Evolutionary conservation across 345 rosid species (phyloP), one percentile per base, ranked within the genome.

Genomic region (Eucalyptus lansdowneana): DNA sequence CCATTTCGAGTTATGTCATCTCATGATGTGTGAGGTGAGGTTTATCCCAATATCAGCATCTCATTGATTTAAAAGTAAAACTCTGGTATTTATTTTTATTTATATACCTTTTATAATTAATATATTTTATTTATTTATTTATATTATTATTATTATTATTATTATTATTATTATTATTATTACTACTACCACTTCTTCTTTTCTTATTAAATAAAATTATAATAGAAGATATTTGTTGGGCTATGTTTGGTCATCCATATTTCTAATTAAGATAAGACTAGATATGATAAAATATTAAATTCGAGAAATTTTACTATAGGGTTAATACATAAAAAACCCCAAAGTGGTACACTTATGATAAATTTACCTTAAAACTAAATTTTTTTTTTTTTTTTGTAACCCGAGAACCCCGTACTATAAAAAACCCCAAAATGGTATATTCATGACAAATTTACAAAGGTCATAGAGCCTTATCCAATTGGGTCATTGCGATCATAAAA

Each of bases 331-430:
- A 11, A 53, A 53, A 53, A 53, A 53, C 0, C 25, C 1, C 0
- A 53, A 53, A 53, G 0, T 19, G 0, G 24, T 53, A 53, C 2
- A 53, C 5, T 0, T 7, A 2, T 53, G 9, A 53, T 53, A 3
- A 53, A 53, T 53, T 53, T 53, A 53, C 1, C 56, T 4, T 0
- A 53, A 53, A 53, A 53, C 24, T 53, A 53, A 53, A 53, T 53
- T 53, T 53, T 53, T 53, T n/a, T n/a, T n/a, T n/a, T n/a, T n/a
- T n/a, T n/a, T n/a, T n/a, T n/a, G n/a, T n/a, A n/a, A n/a, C n/a
- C n/a, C n/a, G n/a, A n/a, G n/a, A n/a, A n/a, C n/a, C n/a, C n/a
- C n/a, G n/a, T 0, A 53, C 10, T 3, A 17, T 53, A 8, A 53
- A 53, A 53, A 19, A 7, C 0, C 56, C 5, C 0, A 21, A 53